These are phyloP conservation scores for Penicillium antarcticum DNA, from an alignment of 495 filamentous ascomycete genomes.

Conservation along the genomic window DNA sequence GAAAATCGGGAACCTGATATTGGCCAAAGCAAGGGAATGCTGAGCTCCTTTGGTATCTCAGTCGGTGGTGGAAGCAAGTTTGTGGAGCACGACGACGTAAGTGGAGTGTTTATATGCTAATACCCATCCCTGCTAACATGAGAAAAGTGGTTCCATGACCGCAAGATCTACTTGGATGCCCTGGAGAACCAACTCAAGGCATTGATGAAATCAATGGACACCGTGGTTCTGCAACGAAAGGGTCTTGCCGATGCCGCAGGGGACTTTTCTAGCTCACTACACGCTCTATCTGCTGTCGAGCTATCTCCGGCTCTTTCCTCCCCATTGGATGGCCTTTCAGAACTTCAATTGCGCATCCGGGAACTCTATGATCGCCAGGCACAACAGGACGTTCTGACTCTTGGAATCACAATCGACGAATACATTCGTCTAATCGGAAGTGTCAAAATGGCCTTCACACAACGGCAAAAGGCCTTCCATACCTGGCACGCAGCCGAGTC, in stretches of 20 bases:
- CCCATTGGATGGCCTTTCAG: constrained; percentile 84
- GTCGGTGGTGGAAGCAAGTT: constrained; percentile 79
- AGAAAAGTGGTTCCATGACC: constrained; percentile 92
- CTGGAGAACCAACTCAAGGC: constrained; percentile 93
- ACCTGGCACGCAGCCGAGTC: constrained; percentile 86
- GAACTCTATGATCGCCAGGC: constrained; percentile 96
- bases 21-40: constrained; percentile 88
- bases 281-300: constrained; percentile 83
- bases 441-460: constrained; percentile 85
- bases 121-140: constrained; percentile 3
- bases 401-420: constrained; percentile 97
- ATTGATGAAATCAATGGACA: constrained; percentile 88
- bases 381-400: constrained; percentile 91
- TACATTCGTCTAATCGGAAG: constrained; percentile 94
- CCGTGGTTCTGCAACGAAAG: constrained; percentile 86
- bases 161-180: constrained; percentile 88
- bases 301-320: constrained; percentile 83
- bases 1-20: constrained; percentile 85
- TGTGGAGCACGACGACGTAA: constrained; percentile 94
- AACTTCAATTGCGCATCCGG: constrained; percentile 87
- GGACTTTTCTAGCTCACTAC: constrained; percentile 89
- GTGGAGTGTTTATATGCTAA: constrained; percentile 21
- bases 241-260: constrained; percentile 87
- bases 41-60: constrained; percentile 76
- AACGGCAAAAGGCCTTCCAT: constrained; percentile 93